phyloP scores from a whole-genome alignment of 768 basidiomycete genomes.

The Phylloporus rhodoxanthus region DNA sequence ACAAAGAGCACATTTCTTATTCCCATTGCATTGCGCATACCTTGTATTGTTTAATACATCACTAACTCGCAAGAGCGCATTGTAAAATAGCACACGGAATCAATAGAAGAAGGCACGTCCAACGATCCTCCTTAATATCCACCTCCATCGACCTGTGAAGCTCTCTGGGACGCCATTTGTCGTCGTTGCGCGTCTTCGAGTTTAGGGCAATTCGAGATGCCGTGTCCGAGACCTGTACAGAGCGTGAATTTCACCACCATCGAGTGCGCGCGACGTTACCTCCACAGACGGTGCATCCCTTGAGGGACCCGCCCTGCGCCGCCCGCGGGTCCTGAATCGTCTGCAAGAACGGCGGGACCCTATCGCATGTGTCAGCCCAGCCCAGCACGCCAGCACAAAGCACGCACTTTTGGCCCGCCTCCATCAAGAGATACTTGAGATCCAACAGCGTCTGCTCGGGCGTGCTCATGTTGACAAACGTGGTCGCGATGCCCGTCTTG shows the following conservation, averaged over 20 bases:
- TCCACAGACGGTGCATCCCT: conserved; percentile 94
- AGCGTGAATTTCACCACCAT: not conserved
- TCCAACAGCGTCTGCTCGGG: conserved; percentile 94
- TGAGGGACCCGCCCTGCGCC: conserved; percentile 67
- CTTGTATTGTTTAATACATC: conserved; percentile 7
- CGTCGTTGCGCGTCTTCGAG: conserved; percentile 88
- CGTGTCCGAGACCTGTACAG: conserved; percentile 78
- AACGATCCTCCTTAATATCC: conserved; percentile 29
- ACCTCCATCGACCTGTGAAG: conserved; percentile 55
- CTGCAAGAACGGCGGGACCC: conserved; percentile 88
- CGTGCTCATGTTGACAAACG: conserved; percentile 98
- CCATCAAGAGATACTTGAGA: conserved; percentile 93
- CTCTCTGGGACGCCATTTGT: conserved; percentile 83
- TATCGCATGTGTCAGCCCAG: conserved; percentile 24
- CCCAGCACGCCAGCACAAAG: too few relatives aligned
- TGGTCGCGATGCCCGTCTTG: conserved; percentile 97
- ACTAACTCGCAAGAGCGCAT: not conserved
- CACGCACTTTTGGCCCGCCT: conserved; percentile 95
- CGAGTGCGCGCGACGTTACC: conserved; percentile 39
- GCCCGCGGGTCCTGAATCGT: conserved; percentile 89
- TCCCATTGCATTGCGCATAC: conserved; percentile 5
- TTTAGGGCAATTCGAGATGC: conserved; percentile 93
- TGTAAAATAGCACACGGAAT: conserved; percentile 6
- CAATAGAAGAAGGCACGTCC: not conserved
- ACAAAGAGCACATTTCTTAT: not conserved